Conservation (phyloP, 768 basidiomycete genomes). For the Nidularia pulvinata region DNA sequence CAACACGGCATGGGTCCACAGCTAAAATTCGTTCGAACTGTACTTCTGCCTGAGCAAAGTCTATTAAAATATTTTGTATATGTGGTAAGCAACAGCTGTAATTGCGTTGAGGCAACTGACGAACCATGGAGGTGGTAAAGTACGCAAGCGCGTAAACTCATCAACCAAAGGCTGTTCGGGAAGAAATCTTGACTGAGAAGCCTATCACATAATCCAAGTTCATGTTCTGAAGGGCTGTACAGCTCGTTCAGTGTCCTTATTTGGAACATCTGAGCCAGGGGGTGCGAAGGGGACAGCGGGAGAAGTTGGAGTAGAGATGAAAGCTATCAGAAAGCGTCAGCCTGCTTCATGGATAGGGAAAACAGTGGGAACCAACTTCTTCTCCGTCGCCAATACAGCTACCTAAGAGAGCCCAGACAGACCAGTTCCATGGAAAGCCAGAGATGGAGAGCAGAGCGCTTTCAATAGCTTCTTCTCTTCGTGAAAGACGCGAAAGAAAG, state of each 20-base stretch:
- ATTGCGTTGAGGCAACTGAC: slow-evolving; percentile 15
- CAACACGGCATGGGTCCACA: slow-evolving; percentile 86
- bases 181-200: slow-evolving; percentile 74
- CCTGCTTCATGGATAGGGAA: not conserved
- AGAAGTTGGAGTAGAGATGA: slow-evolving; percentile 47
- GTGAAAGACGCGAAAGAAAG: slow-evolving; percentile 75
- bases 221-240: slow-evolving; percentile 85
- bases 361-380: slow-evolving; percentile 55
- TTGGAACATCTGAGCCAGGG: slow-evolving; percentile 70
- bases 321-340: slow-evolving; percentile 29
- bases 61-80: slow-evolving; percentile 34
- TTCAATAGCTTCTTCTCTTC: slow-evolving; percentile 88
- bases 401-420: slow-evolving; percentile 83
- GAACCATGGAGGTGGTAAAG: slow-evolving; percentile 90
- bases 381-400: slow-evolving; percentile 81
- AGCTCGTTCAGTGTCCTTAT: slow-evolving; percentile 89
- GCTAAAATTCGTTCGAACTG: slow-evolving; percentile 85
- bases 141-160: slow-evolving; percentile 83
- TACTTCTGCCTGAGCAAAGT: slow-evolving; percentile 82
- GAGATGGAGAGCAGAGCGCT: slow-evolving; percentile 73
- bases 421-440: slow-evolving; percentile 93
- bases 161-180: slow-evolving; percentile 81
- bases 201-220: slow-evolving; percentile 79
- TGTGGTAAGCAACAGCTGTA: slow-evolving; percentile 1
- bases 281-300: slow-evolving; percentile 44